A percentile compares a stretch with the other conserved stretches of the same genome.
phyloP scores from a whole-genome alignment of 257 asterid species.

The Solanum infundibuliforme region DNA sequence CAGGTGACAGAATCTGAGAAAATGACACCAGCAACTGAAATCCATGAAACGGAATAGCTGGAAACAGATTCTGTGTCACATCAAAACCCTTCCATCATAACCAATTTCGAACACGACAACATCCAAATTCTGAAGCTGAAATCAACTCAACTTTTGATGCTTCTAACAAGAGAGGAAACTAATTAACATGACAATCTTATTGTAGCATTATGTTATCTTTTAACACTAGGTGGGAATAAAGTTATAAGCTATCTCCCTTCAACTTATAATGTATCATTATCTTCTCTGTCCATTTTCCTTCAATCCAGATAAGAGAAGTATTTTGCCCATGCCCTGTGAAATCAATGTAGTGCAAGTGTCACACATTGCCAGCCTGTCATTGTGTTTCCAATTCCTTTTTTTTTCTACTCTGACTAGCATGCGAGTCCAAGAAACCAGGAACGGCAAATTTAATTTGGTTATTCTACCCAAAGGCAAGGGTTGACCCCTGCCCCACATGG shows the following conservation, averaged over 20 bases:
- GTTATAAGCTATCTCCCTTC: not conserved
- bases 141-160: not conserved
- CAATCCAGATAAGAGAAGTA: not conserved
- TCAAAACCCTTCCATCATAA: not conserved
- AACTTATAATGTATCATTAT: not conserved
- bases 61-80: not conserved
- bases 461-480: not conserved
- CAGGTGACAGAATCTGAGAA: not conserved
- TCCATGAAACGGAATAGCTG: not conserved
- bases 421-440: not conserved
- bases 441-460: not conserved
- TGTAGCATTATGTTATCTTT: not conserved
- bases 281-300: not conserved
- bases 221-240: not conserved
- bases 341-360: not conserved
- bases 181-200: not conserved
- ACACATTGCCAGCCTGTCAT: not conserved
- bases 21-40: not conserved
- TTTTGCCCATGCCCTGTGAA: not conserved
- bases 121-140: not conserved
- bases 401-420: not conserved
- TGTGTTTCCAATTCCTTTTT: not conserved
- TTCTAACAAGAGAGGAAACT: not conserved
- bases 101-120: not conserved
- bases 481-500: not conserved